phyloP scores from a whole-genome alignment of 2,329 filamentous ascomycete genomes.

The Fusarium luffae region DNA sequence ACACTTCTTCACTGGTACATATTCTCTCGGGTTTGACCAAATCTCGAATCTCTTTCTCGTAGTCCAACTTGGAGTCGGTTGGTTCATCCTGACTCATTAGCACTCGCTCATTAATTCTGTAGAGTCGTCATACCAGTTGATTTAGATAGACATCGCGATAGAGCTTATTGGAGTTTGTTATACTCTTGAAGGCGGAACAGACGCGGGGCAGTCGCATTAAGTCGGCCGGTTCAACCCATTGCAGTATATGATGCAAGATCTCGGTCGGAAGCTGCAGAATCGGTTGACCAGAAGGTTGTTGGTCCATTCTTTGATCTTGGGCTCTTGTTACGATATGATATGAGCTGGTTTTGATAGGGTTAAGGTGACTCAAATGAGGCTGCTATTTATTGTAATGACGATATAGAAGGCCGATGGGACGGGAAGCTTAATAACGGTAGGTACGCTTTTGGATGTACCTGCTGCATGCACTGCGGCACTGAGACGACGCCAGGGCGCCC shows the following conservation, averaged over 20 bases:
- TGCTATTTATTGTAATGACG: constrained; percentile 27
- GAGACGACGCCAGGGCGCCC: neutral
- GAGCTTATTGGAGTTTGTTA: constrained; percentile 65
- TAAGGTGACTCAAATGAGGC: constrained; percentile 1
- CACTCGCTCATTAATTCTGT: neutral
- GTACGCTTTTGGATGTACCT: neutral
- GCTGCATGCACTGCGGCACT: neutral
- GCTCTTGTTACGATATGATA: neutral
- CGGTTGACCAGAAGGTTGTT: neutral
- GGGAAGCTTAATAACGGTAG: neutral
- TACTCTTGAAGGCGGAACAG: constrained; percentile 65
- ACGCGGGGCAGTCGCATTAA: constrained; percentile 63
- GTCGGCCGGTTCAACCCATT: constrained; percentile 66
- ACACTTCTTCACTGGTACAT: constrained; percentile 48
- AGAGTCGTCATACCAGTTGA: constrained; percentile 59
- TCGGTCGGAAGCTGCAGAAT: constrained; percentile 59
- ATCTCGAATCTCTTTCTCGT: constrained; percentile 58
- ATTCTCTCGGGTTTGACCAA: constrained; percentile 58
- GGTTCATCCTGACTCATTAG: constrained; percentile 48
- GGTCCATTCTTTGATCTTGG: constrained; percentile 15
- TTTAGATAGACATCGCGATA: constrained; percentile 71
- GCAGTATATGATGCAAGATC: constrained; percentile 71
- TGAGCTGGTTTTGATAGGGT: constrained; percentile 1
- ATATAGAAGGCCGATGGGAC: constrained; percentile 15
- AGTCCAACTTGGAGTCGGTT: constrained; percentile 53